These are phyloP conservation scores for Backusella circina DNA, from an alignment of 192 early-diverging fungal species.

Conservation along the genomic window DNA sequence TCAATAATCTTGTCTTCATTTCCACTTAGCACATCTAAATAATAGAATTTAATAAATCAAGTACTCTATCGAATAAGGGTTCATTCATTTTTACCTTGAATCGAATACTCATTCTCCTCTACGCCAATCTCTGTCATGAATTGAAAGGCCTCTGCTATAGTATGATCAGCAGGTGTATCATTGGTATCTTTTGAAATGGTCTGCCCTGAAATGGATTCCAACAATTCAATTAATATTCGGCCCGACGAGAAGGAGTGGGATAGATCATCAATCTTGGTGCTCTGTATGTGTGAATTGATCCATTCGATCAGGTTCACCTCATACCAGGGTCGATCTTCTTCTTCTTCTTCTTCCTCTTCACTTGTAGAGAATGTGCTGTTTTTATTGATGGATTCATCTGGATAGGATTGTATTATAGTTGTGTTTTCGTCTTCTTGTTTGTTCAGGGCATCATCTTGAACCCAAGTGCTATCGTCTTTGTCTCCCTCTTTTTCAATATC, in stretches of 20 bases:
- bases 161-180: not conserved
- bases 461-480: no score
- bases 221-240: not conserved
- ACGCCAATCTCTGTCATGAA: not conserved
- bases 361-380: not conserved
- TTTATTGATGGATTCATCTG: not conserved
- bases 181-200: not conserved
- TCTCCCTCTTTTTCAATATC: not conserved
- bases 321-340: not conserved
- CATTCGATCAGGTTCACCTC: not conserved
- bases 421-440: not conserved
- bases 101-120: not conserved
- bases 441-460: no score
- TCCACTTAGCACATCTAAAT: not conserved
- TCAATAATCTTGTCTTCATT: constrained; percentile 6
- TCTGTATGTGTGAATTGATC: not conserved
- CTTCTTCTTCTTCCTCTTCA: not conserved
- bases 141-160: not conserved
- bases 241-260: not conserved
- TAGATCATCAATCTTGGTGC: not conserved
- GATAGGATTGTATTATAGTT: not conserved
- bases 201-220: not conserved
- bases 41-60: not conserved
- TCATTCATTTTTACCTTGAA: not conserved
- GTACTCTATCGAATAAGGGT: no score